These are phyloP conservation scores for Tuber magnatum DNA, from an alignment of 495 filamentous ascomycete species.

Conservation along the genomic window DNA sequence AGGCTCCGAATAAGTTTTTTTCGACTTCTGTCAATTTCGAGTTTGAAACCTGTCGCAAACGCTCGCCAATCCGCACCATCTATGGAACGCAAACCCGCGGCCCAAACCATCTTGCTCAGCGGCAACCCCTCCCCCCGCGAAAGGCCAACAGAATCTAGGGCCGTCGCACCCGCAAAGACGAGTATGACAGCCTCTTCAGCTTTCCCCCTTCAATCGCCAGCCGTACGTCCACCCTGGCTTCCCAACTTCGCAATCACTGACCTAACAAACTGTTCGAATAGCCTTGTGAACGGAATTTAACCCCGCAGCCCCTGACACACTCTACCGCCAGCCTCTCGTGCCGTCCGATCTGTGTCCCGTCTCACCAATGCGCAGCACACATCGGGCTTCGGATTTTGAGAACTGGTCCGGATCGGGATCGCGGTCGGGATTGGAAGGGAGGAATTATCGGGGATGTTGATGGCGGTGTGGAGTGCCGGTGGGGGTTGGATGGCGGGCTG, in stretches of 20 bases:
- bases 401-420: neutral
- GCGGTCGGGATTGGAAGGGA: neutral
- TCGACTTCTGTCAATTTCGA: constrained; percentile 27
- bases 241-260: neutral
- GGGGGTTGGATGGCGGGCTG: neutral
- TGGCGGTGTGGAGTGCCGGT: neutral
- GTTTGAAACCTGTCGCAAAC: neutral
- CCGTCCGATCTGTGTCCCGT: neutral
- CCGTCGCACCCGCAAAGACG: no score
- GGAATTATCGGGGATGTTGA: neutral
- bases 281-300: neutral
- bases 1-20: constrained; percentile 18
- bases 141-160: neutral
- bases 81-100: neutral
- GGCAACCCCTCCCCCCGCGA: neutral
- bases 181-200: neutral
- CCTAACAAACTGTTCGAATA: neutral
- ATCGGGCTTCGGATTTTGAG: neutral
- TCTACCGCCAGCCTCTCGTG: neutral
- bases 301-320: neutral
- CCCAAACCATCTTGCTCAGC: neutral
- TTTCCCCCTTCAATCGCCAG: neutral
- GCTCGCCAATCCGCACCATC: neutral
- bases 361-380: neutral
- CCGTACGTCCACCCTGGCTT: no score